Evolutionary conservation across 2,329 filamentous ascomycete genomes (phyloP), one percentile per base, ranked within the genome.

Genomic region (Akanthomyces muscarius): DNA sequence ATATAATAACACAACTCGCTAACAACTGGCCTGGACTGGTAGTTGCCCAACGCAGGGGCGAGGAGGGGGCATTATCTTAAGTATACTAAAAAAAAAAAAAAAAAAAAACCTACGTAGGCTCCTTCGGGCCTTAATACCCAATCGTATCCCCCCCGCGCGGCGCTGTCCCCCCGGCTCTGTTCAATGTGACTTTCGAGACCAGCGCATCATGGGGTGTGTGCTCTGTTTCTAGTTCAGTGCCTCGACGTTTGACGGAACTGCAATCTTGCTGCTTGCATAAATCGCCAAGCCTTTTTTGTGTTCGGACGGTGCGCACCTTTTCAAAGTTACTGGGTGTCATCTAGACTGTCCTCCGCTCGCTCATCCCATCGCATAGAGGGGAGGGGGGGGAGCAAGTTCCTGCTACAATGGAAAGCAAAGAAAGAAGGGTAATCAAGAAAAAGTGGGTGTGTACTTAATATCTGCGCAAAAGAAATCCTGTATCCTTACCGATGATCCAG

Each of bases 401-500:
- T 42, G n/a, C 53, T 61, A 61, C 58, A 44, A 61, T 53, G 33
- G 57, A 30, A 30, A 30, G 28, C 4, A 36, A 36, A 36, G 8
- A 36, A 36, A 36, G 33, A 36, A 36, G 10, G 25, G 54, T 30
- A 6, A 30, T 5, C 4, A 30, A 30, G 8, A 48, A 61, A 54
- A 61, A 61, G 58, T 61, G 58, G 58, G 58, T 61, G 58, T 61
- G 48, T 18, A 61, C 28, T 52, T 61, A 61, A 53, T 61, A 61
- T 61, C 58, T 44, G 14, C 38, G 56, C n/a, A 61, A 53, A 61
- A 45, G 48, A n/a, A 53, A 61, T 45, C 48, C 41, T 44, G 36
- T 44, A 61, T 61, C 58, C 58, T 61, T 61, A 45, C 58, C 58
- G 58, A 48, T 61, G 58, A 61, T 61, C 58, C 23, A 53, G 38